Evolutionary conservation across 192 early-diverging fungal genomes (phyloP).

Genomic region (Backusella sp.): DNA sequence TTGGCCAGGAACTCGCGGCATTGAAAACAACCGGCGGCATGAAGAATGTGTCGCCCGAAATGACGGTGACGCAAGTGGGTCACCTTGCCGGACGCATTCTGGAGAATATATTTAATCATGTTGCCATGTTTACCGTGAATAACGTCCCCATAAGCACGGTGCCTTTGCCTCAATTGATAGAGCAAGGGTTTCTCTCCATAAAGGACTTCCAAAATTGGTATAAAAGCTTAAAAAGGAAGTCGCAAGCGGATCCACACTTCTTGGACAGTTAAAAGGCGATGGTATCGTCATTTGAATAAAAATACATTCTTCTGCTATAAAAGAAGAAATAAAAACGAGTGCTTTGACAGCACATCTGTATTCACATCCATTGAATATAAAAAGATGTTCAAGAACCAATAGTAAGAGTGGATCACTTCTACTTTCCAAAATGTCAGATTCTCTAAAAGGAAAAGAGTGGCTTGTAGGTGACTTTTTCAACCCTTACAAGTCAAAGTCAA

Average conservation of each 20-base stretch:
- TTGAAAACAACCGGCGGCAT: conserved; percentile 10
- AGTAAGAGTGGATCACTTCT: neutral
- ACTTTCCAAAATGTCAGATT: neutral
- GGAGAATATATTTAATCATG: conserved; percentile 72
- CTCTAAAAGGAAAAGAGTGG: neutral
- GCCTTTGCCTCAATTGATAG: conserved; percentile 49
- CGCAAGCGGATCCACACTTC: conserved; percentile 67
- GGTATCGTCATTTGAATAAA: too few species aligned
- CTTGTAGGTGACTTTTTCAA: neutral
- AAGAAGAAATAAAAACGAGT: neutral
- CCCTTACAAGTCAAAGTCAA: neutral
- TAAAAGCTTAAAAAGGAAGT: conserved; percentile 66
- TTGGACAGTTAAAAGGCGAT: conserved; percentile 3
- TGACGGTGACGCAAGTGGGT: conserved; percentile 39
- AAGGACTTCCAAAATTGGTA: conserved; percentile 84
- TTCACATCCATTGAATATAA: neutral
- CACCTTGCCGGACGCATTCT: conserved; percentile 61
- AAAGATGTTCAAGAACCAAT: too few species aligned
- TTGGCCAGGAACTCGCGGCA: conserved; percentile 55
- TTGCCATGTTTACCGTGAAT: conserved; percentile 61
- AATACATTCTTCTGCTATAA: too few species aligned
- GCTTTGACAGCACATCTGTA: neutral
- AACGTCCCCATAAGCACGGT: conserved; percentile 51
- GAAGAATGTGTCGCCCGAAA: conserved; percentile 6
- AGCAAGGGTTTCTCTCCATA: conserved; percentile 51